Evolutionary conservation across 257 asterid genomes (phyloP), one percentile per base, ranked within the genome.

Genomic region (Gentiana straminea): DNA sequence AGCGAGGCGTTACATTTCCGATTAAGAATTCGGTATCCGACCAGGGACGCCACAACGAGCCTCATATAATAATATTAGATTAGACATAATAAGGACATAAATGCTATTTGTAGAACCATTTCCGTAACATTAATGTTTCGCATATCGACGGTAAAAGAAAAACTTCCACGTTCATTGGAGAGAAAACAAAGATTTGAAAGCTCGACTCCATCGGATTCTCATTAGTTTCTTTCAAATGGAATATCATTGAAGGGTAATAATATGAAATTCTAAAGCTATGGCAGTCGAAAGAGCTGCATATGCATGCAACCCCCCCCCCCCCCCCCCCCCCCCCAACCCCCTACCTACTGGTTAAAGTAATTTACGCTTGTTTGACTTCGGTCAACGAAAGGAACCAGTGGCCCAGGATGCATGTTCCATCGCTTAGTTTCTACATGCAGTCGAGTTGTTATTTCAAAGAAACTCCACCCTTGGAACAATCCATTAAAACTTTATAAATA

Each of bases 311-410:
- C 24, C 1, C 24, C 24, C 24, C 24, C 24, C 24, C 24, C 24
- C 24, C 24, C 24, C 0, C 0, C 24, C 47, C 54, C 7, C 41
- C 11, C 62, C n/a, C n/a, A n/a, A 15, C 24, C 24, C 24, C 24
- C 24, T 24, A 24, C 24, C 33, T 45, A 11, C 9, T 33, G 5
- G 2, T 43, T 52, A 33, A 47, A 33, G 33, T 36, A 63, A 55
- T 38, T 56, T 38, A 59, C 45, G 68, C 33, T 5, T 61, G 57
- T 51, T 43, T 36, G 51, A 39, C 46, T 64, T 49, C 46, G 59
- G 73, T 71, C 80, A 66, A 60, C 78, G 69, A 64, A 61, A 13
- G 46, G 67, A 81, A 77, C 71, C 77, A 75, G 62, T 59, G 79
- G 89, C 75, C 56, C 66, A 53, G 43, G 71, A 62, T 11, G 13